A percentile compares a stretch with the other conserved stretches of the same genome.
These are phyloP conservation scores for Aspergillus bertholletiae DNA, from an alignment of 495 filamentous ascomycete species.

Conservation along the genomic window DNA sequence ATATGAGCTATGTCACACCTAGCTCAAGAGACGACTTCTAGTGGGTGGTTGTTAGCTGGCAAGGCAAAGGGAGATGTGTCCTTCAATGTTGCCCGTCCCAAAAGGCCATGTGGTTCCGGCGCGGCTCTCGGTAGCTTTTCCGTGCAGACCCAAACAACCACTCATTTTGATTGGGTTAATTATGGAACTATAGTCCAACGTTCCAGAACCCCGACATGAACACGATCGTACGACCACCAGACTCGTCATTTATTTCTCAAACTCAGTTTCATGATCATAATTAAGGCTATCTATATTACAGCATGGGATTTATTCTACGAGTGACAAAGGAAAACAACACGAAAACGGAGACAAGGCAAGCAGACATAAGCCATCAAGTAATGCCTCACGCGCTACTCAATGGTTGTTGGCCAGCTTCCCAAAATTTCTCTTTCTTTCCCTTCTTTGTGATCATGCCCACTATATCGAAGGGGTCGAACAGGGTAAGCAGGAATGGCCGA, in stretches of 20 bases:
- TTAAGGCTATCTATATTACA: neutral
- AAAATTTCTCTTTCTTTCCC: constrained; percentile 50
- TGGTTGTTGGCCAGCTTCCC: constrained; percentile 35
- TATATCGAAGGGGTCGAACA: constrained; percentile 68
- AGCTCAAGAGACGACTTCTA: neutral
- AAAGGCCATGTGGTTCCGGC: constrained; percentile 13
- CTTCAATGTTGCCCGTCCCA: constrained; percentile 11
- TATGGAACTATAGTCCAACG: too few relatives aligned
- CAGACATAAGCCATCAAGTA: neutral
- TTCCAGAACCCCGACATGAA: too few relatives aligned
- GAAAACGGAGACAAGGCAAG: neutral
- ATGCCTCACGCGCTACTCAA: neutral
- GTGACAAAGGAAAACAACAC: neutral
- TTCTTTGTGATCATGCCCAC: constrained; percentile 50
- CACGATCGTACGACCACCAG: too few relatives aligned
- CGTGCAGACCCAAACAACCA: neutral
- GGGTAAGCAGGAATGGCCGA: constrained; percentile 49
- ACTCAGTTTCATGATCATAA: neutral
- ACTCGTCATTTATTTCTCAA: too few relatives aligned
- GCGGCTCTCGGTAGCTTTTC: neutral
- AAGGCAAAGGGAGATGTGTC: constrained; percentile 20
- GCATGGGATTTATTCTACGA: neutral
- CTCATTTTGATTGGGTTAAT: neutral
- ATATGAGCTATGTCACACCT: neutral
- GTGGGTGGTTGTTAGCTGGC: neutral